Evolutionary conservation across 176 grass and related monocot species (phyloP), one percentile per base, ranked within the genome.

Genomic region (Poa annua): DNA sequence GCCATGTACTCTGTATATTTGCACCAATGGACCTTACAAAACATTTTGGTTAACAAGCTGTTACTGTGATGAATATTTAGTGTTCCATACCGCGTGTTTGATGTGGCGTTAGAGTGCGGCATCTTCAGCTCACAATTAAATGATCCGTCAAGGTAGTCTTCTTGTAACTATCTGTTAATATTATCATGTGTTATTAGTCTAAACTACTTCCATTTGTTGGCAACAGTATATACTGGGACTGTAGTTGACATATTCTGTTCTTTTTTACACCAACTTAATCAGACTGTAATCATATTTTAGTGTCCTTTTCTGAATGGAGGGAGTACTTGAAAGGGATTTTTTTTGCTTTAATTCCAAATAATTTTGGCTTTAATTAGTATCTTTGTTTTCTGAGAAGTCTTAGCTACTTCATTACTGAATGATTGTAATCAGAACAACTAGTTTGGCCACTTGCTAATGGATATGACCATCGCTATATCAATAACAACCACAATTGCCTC

Each of bases 81-180:
- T 85, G 82, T 83, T 70, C 92, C 96, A 85, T 93, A 89, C 86
- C 91, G 83, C 49, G 90, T 98, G 66, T 92, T 95, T 39, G 74
- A 93, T 44, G 85, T 51, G 56, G 90, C 77, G 21, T 49, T 86
- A 71, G 86, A 89, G 68, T 93, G 72, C 48, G 91, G 90, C 77
- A 82, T 98, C 77, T 95, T 98, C 61, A 77, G 71, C 79, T 73
- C 83, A 77, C 82, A 91, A 87, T 89, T 77, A 24, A 84, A 78
- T 80, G 87, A 71, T 60, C 45, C 64, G 69, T 78, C 90, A 89
- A 93, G 88, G 94, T 97, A 89, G 74, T 50, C 61, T 66, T 66
- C 14, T 36, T 66, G 15, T 33, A 26, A 15, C 52, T 35, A 64
- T 19, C 71, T 36, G 6, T 20, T 47, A 60, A 62, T 54, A 20